A percentile compares a stretch with the other conserved stretches of the same genome.
These are phyloP conservation scores for Yamadazyma kanchanaburiensis DNA, from an alignment of 1,139 yeast species.

Conservation along the genomic window DNA sequence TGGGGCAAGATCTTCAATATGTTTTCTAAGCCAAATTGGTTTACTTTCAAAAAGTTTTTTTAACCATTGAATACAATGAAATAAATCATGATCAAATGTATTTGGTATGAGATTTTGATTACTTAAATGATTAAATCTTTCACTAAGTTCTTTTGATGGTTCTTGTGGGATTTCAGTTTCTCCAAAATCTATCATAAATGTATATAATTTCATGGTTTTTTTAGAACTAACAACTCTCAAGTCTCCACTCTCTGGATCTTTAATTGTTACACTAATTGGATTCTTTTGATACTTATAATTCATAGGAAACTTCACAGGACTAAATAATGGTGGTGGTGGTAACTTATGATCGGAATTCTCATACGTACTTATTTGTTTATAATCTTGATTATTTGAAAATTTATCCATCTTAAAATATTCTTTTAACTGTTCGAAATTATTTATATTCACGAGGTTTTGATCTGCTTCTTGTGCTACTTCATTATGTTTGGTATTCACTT, in stretches of 20 bases:
- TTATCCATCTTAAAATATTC: conserved; percentile 37
- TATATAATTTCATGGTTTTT: conserved; percentile 41
- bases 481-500: conserved; percentile 61
- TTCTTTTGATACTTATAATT: conserved; percentile 49
- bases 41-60: conserved; percentile 55
- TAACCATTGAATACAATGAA: conserved; percentile 54
- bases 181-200: conserved; percentile 39
- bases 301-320: conserved; percentile 73
- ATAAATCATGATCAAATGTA: conserved; percentile 27
- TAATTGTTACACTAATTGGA: conserved; percentile 53
- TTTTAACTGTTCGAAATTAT: conserved; percentile 36
- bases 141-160: conserved; percentile 37
- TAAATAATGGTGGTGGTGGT: conserved; percentile 85
- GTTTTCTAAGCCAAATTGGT: conserved; percentile 87
- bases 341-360: conserved; percentile 55
- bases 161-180: conserved; percentile 25
- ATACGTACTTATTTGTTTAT: conserved; percentile 21
- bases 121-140: conserved; percentile 27
- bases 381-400: conserved; percentile 32
- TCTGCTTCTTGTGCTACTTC: conserved; percentile 38
- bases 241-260: conserved; percentile 64
- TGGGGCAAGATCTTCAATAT: conserved; percentile 60
- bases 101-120: conserved; percentile 17
- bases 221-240: conserved; percentile 37
- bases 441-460: conserved; percentile 20